Conservation (phyloP, 2,329 filamentous ascomycete genomes). For the Verticillium klebahnii region DNA sequence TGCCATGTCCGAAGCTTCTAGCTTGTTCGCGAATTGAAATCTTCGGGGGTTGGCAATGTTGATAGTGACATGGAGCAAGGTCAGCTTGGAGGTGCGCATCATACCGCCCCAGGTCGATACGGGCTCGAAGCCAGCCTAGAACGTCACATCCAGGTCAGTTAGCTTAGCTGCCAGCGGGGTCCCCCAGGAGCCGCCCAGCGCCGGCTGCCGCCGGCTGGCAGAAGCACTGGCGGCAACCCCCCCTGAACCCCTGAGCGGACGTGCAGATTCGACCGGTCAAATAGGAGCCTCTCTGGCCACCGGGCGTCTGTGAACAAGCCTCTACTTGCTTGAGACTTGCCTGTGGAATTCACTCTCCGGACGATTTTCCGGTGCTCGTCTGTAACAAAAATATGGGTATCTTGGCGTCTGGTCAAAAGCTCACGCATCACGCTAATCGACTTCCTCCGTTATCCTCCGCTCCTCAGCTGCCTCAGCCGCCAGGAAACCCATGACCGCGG, state of each 20-base stretch:
- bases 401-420: neutral
- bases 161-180: neutral
- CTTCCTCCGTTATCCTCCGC: constrained; percentile 17
- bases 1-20: neutral
- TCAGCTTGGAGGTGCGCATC: neutral
- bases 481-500: constrained; percentile 35
- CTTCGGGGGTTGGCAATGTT: neutral
- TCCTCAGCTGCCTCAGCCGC: constrained; percentile 39
- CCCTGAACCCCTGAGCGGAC: neutral
- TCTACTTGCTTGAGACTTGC: no score
- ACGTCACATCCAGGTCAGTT: neutral
- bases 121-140: neutral
- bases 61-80: neutral
- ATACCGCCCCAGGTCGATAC: neutral
- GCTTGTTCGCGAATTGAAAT: neutral
- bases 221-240: neutral
- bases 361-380: neutral
- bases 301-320: no score
- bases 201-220: constrained; percentile 10
- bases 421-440: neutral
- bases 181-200: neutral
- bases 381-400: neutral
- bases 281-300: neutral
- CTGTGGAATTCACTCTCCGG: neutral
- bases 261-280: no score